Evolutionary conservation across 371 early-diverging fungal species (phyloP).

Genomic region (Lichtheimia hyalospora): DNA sequence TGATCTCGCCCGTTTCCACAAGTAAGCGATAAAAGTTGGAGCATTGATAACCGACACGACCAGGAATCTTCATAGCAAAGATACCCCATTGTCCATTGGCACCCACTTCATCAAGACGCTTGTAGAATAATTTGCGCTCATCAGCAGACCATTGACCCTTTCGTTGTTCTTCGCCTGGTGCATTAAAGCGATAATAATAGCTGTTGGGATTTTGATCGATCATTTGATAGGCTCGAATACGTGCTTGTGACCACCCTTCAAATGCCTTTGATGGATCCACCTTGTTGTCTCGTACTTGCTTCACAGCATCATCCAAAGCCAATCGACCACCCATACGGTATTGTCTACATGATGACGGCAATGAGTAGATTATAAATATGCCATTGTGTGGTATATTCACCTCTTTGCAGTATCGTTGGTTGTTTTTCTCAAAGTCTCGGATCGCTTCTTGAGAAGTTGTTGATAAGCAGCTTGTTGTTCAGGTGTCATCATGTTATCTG

Average conservation of each 20-base stretch:
- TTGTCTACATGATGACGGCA: conserved; percentile 28
- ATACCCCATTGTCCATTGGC: conserved; percentile 96
- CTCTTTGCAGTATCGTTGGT: conserved; percentile 74
- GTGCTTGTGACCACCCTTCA: conserved; percentile 94
- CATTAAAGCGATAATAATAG: conserved; percentile 95
- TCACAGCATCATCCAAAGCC: conserved; percentile 86
- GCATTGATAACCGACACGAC: conserved; percentile 95
- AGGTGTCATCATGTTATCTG: conserved; percentile 57
- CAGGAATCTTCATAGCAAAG: conserved; percentile 92
- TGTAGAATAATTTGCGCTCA: conserved; percentile 81
- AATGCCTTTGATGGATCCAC: conserved; percentile 81
- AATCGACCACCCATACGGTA: conserved; percentile 79
- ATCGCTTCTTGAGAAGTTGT: conserved; percentile 77
- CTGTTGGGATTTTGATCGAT: conserved; percentile 91
- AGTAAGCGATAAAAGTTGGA: conserved; percentile 91
- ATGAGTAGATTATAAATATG: too few species aligned
- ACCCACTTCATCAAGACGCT: conserved; percentile 80
- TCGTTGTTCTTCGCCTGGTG: conserved; percentile 91
- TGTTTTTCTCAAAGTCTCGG: conserved; percentile 69
- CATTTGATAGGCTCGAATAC: conserved; percentile 86
- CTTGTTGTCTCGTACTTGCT: conserved; percentile 75
- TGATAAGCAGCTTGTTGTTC: conserved; percentile 82
- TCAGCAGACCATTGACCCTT: conserved; percentile 88
- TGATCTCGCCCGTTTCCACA: conserved; percentile 81
- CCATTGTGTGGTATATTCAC: conserved; percentile 26